phyloP scores from a whole-genome alignment of 306 rosid species.

The Ormosia emarginata region DNA sequence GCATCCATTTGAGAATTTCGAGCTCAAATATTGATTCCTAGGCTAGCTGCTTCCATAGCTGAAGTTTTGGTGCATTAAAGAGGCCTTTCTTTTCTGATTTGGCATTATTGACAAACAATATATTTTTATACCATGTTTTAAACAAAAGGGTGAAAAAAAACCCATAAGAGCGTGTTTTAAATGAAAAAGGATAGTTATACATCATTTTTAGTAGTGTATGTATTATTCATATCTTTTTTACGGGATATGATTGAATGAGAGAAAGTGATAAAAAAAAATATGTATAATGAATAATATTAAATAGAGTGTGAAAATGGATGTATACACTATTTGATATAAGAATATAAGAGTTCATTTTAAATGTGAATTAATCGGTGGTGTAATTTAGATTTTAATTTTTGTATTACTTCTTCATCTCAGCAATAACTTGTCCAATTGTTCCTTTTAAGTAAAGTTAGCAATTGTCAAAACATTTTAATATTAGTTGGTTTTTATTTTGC shows the following conservation, averaged over 20 bases:
- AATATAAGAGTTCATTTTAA: too few relatives aligned
- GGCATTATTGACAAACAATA: background rate
- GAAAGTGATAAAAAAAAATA: too few relatives aligned
- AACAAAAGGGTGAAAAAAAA: background rate
- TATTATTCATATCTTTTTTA: too few relatives aligned
- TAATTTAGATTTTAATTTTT: background rate
- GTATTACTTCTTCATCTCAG: background rate
- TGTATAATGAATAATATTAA: too few relatives aligned
- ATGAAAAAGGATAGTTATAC: too few relatives aligned
- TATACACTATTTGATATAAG: too few relatives aligned
- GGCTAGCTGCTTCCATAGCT: background rate
- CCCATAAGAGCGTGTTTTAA: background rate
- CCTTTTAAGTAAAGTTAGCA: background rate
- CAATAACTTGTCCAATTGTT: background rate
- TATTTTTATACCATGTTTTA: background rate
- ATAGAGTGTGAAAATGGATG: too few relatives aligned
- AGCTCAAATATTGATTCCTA: conserved; percentile 16
- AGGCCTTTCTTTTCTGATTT: background rate
- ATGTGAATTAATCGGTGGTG: background rate
- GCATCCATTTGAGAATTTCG: background rate
- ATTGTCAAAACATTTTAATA: background rate
- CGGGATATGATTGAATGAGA: too few relatives aligned
- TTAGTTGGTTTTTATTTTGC: too few relatives aligned
- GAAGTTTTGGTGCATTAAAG: conserved; percentile 6
- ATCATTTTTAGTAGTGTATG: too few relatives aligned